These are phyloP conservation scores for Pouteria campechiana DNA, from an alignment of 179 eudicot species.

Conservation along the genomic window DNA sequence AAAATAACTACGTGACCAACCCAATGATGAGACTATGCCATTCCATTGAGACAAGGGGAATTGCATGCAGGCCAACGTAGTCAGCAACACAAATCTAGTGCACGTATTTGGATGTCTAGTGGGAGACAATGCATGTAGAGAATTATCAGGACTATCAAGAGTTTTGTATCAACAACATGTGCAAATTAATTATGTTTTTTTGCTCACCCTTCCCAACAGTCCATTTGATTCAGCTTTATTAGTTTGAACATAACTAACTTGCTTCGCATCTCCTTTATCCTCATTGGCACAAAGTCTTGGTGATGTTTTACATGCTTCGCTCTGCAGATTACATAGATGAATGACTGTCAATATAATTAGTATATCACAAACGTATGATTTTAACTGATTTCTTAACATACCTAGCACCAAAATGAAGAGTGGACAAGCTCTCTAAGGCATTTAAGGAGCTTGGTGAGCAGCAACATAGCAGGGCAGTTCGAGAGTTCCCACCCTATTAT, in stretches of 20 bases:
- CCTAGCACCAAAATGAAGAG: constrained; percentile 96
- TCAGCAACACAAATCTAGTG: no score
- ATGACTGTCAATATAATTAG: neutral
- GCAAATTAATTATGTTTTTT: no score
- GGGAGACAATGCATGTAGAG: no score
- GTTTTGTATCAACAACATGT: no score
- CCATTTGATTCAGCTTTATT: constrained; percentile 39
- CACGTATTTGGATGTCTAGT: no score
- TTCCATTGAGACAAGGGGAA: no score
- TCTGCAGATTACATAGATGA: constrained; percentile 26
- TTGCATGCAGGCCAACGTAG: no score
- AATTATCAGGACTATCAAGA: no score
- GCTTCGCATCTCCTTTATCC: constrained; percentile 29
- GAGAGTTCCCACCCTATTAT: constrained; percentile 85
- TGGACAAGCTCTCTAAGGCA: constrained; percentile 75
- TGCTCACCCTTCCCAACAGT: constrained; percentile 55
- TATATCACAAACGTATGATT: neutral
- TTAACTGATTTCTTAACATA: constrained; percentile 4
- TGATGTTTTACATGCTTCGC: constrained; percentile 74
- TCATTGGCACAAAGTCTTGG: constrained; percentile 29
- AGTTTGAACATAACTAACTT: constrained; percentile 12
- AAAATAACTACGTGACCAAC: no score
- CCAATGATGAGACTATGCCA: no score
- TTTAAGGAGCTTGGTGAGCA: constrained; percentile 79
- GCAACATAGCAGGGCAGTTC: constrained; percentile 73